Conservation (phyloP, 2,329 filamentous ascomycete species). For the Chaetothyriales sp. region DNA sequence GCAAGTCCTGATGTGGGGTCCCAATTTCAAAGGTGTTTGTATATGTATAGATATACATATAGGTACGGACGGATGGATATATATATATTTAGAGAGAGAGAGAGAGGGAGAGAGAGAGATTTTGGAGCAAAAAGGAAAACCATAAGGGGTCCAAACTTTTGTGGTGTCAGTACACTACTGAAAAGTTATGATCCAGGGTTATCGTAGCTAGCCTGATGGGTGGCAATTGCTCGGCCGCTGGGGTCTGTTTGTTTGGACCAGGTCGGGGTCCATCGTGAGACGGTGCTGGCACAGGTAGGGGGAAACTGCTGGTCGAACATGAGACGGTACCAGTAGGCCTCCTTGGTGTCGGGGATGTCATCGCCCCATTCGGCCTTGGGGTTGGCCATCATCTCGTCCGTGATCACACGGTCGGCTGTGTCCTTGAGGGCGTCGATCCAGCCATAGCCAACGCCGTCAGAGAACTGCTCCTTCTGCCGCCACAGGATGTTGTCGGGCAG, state of each 20-base stretch:
- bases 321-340: slow-evolving; percentile 94
- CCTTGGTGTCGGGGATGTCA: slow-evolving; percentile 91
- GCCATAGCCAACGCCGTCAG: slow-evolving; percentile 92
- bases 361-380: slow-evolving; percentile 89
- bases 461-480: slow-evolving; percentile 99
- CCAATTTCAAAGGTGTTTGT: too few species aligned
- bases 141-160: slow-evolving; percentile 20
- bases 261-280: slow-evolving; percentile 91
- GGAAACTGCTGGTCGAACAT: slow-evolving; percentile 99
- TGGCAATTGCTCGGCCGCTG: slow-evolving; percentile 70
- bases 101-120: slow-evolving; percentile 7
- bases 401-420: slow-evolving; percentile 73
- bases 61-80: not conserved
- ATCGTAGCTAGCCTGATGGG: slow-evolving; percentile 58
- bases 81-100: not conserved
- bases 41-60: too few species aligned
- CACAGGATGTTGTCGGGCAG: slow-evolving; percentile 93
- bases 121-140: slow-evolving; percentile 15
- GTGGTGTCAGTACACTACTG: too few species aligned
- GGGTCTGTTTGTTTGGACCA: slow-evolving; percentile 96
- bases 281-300: slow-evolving; percentile 73
- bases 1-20: too few species aligned
- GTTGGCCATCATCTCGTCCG: slow-evolving; percentile 96
- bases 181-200: slow-evolving; percentile 7
- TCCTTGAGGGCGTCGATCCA: slow-evolving; percentile 98